phyloP scores from a whole-genome alignment of 2,329 filamentous ascomycete species.

The Xylariaceae sp. region DNA sequence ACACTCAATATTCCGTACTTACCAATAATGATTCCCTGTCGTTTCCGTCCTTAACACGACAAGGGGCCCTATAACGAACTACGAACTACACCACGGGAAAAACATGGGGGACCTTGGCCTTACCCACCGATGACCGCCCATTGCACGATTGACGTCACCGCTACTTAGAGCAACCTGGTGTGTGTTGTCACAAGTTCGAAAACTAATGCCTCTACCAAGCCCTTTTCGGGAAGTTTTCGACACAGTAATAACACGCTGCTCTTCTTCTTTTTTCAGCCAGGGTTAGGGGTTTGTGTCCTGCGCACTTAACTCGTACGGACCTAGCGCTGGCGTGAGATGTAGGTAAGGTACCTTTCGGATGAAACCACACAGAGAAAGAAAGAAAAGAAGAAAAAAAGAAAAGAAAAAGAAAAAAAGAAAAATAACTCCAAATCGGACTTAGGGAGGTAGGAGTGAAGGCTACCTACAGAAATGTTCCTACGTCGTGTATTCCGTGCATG shows the following conservation, averaged over 20 bases:
- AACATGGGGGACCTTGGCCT: too few species aligned
- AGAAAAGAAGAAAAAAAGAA: too few species aligned
- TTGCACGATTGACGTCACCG: background rate
- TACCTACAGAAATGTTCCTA: background rate
- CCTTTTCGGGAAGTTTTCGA: slow-evolving; percentile 3
- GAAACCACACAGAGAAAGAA: too few species aligned
- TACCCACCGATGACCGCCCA: background rate
- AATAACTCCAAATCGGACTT: too few species aligned
- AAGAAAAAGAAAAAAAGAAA: too few species aligned
- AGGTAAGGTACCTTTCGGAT: too few species aligned
- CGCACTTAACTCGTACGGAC: background rate
- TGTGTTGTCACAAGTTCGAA: background rate
- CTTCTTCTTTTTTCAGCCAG: background rate
- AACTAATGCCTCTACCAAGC: background rate
- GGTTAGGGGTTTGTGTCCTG: background rate
- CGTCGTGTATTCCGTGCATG: background rate
- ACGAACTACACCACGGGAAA: too few species aligned
- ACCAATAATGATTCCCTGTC: too few species aligned
- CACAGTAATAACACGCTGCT: background rate
- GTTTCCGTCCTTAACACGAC: too few species aligned
- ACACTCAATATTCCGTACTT: too few species aligned
- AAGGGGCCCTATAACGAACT: too few species aligned
- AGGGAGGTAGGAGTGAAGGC: too few species aligned
- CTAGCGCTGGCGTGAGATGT: background rate
- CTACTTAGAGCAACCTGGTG: background rate